These are phyloP conservation scores for Wickerhamiella domercqiae DNA, from an alignment of 805 yeast genomes.

Conservation along the genomic window DNA sequence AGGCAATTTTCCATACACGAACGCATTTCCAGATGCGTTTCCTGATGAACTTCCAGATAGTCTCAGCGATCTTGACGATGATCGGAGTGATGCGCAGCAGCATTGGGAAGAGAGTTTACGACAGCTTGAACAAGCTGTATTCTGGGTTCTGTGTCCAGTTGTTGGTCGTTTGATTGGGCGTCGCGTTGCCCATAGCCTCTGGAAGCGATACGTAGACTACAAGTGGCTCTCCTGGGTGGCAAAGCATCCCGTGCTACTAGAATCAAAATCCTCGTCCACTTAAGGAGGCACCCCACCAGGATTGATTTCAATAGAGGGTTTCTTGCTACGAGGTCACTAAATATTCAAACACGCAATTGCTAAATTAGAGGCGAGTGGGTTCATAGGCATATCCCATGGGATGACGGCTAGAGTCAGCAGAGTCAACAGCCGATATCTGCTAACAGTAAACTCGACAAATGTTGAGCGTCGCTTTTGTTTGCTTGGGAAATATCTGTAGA, in stretches of 20 bases:
- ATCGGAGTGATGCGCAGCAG: constrained; percentile 36
- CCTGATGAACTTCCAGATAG: constrained; percentile 10
- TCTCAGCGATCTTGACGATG: constrained; percentile 12
- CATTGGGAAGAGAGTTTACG: constrained; percentile 60
- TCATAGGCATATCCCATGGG: no score
- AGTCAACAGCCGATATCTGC: not conserved
- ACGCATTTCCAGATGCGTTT: no score
- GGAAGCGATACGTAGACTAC: constrained; percentile 15
- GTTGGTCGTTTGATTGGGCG: constrained; percentile 57
- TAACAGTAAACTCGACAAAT: not conserved
- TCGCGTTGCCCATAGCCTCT: constrained; percentile 28
- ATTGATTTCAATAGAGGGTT: no score
- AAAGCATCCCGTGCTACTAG: not conserved
- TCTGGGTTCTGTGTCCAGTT: constrained; percentile 44
- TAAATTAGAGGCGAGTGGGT: no score
- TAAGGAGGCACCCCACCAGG: no score
- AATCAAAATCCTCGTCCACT: no score
- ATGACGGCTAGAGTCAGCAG: no score
- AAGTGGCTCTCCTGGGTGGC: constrained; percentile 8
- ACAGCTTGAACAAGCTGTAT: constrained; percentile 41
- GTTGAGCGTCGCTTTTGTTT: constrained; percentile 65
- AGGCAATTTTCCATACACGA: no score
- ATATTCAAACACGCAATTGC: no score
- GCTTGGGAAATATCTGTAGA: constrained; percentile 89
- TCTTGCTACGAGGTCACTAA: no score